Evolutionary conservation across 345 rosid species (phyloP), one percentile per base, ranked within the genome.

Genomic region (Citrus australasica): DNA sequence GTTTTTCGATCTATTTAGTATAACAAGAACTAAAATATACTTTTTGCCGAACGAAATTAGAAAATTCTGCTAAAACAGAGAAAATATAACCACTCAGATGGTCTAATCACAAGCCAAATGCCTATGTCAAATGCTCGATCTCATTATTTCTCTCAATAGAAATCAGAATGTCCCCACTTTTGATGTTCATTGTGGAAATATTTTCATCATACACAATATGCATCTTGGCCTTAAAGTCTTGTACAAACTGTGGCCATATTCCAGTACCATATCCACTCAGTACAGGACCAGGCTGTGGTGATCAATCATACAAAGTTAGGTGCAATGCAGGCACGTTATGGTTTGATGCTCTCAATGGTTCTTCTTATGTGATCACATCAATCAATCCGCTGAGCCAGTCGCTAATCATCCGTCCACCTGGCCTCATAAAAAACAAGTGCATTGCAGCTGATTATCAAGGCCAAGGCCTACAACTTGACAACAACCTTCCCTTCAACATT

Each of bases 211-310:
- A 68, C 48, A 48, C 76, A 33, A 33, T 71, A 28, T 77, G 22
- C 77, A 82, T 72, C 83, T 84, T 1, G 38, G 74, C 85, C 81
- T 24, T 69, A 48, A 73, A 11, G 88, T 71, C 83, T 87, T 61
- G 76, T 78, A 0, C 4, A 46, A 82, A 82, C 72, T 86, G 89
- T 37, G 90, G 92, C 42, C 78, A 68, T 73, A 74, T 64, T 17
- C 61, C 83, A 7, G 88, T 88, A 51, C 91, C 91, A 0, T 88
- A 85, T 76, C 91, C 91, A 4, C 83, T 88, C 55, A 86, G 90
- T 75, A 88, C 88, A 0, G 66, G 73, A 3, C 80, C 85, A 25
- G 66, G 40, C n/a, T 89, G 91, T 68, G 89, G 93, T 56, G 87
- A 88, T 74, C 90, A 79, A 35, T 67, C 76, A 0, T 88, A 88